Base-by-base conservation (phyloP, 495 filamentous ascomycete genomes). In the Amphirosellinia nigrospora region DNA sequence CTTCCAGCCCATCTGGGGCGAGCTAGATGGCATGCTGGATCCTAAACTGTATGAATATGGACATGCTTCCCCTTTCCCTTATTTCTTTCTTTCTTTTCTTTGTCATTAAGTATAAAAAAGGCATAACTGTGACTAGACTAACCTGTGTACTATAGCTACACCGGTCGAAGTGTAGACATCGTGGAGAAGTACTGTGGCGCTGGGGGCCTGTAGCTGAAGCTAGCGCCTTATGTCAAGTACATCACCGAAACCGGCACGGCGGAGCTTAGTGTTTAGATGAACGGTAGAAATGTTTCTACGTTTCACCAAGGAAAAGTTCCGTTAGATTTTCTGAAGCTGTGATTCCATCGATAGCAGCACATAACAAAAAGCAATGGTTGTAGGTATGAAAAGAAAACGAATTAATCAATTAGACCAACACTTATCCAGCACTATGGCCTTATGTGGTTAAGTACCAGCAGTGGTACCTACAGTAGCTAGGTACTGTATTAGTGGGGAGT, bases 1-100 rank as follows among this genome's bases (percentile, higher is more conserved):
- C 86, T 98, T 99, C 85, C 82, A 86, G 75, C 91, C 93, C n/a
- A 90, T 98, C 68, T 86, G 89, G 80, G 83, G 73, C 59, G 89
- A 97, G 67, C 84, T 97, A 46, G 93, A 96, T 69, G 76, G 73
- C 59, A 85, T 98, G 79, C 83, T 97, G 50, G 88, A 93, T 70
- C 89, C 91, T 1, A 79, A 80, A 66, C 86, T 88, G 52, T 97
- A 90, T 90, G 70, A 92, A 93, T n/a, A n/a, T n/a, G n/a, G n/a
- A n/a, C n/a, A n/a, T n/a, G n/a, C 41, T 80, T 89, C 32, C 85
- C n/a, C n/a, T n/a, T 85, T 28, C 82, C 84, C 41, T 46, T 61
- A 15, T 46, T 64, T 53, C 55, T 60, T 66, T 26, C 39, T 59
- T 55, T 59, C 9, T 52, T 15, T n/a, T 28, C n/a, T 30, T 46